phyloP scores from a whole-genome alignment of 331 rosid genomes.

The Stylosanthes scabra region DNA sequence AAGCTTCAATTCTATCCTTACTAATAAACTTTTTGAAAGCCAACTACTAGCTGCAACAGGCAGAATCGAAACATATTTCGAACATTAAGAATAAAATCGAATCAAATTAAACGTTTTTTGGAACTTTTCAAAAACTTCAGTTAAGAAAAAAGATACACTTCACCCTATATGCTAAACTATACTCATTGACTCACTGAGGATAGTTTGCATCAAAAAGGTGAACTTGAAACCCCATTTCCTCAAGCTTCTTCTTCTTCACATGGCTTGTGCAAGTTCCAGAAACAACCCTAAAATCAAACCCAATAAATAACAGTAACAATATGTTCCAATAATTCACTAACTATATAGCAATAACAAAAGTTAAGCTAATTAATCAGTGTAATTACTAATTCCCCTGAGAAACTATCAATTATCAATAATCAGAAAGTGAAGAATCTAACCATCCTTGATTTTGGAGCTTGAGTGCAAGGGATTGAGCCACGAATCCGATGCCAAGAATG shows the following conservation, averaged over 20 bases:
- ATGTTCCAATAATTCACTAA: constrained; percentile 7
- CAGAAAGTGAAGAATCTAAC: constrained; percentile 35
- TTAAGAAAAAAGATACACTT: too few relatives aligned
- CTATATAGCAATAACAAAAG: background rate
- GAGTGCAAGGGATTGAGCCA: constrained; percentile 63
- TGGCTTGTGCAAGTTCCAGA: constrained; percentile 79
- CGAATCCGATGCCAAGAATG: constrained; percentile 78
- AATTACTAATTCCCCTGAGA: constrained; percentile 16
- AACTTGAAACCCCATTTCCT: constrained; percentile 68
- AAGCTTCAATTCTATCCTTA: too few relatives aligned
- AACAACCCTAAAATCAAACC: constrained; percentile 56
- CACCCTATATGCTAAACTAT: background rate
- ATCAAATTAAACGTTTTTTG: too few relatives aligned
- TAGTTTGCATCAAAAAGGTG: constrained; percentile 70
- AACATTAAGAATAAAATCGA: too few relatives aligned
- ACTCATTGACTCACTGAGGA: constrained; percentile 58
- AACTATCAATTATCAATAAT: background rate
- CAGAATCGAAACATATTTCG: too few relatives aligned
- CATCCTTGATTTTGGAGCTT: constrained; percentile 77
- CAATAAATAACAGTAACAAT: background rate
- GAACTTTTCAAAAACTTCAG: too few relatives aligned
- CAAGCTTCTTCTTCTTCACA: constrained; percentile 70
- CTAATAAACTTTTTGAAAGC: too few relatives aligned
- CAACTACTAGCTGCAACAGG: too few relatives aligned
- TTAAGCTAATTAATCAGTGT: background rate